Conservation (phyloP, 345 rosid genomes). For the Mangifera indica region DNA sequence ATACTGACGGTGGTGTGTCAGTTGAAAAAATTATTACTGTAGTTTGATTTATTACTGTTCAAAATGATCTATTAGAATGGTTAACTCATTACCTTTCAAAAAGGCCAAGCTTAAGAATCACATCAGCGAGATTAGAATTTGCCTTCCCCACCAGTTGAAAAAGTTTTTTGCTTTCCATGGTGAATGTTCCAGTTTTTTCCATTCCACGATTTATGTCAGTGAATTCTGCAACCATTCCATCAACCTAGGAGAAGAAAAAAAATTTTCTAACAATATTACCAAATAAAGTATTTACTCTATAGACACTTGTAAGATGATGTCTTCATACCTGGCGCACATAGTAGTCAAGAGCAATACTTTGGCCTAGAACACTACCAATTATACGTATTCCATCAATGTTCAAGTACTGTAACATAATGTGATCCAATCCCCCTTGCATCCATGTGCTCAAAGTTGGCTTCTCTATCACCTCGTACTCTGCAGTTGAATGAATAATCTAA, state of each 20-base stretch:
- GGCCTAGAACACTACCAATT: conserved; percentile 95
- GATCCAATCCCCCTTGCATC: conserved; percentile 93
- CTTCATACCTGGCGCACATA: conserved; percentile 87
- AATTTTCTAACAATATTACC: neutral
- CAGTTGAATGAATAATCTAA: too few species aligned
- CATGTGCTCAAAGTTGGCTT: conserved; percentile 65
- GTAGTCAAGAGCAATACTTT: conserved; percentile 94
- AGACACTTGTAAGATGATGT: neutral
- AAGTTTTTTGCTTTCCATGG: conserved; percentile 91
- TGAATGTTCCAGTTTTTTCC: conserved; percentile 94
- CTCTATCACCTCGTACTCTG: conserved; percentile 94
- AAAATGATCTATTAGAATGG: too few species aligned
- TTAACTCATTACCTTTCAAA: conserved; percentile 91
- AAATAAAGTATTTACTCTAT: neutral
- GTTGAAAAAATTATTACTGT: too few species aligned
- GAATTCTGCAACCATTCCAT: conserved; percentile 95
- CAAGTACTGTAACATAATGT: conserved; percentile 83
- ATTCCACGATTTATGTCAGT: conserved; percentile 93
- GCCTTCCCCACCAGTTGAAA: conserved; percentile 97
- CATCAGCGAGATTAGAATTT: conserved; percentile 91
- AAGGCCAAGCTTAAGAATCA: conserved; percentile 91
- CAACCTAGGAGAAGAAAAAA: conserved; percentile 63
- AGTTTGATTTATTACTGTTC: too few species aligned
- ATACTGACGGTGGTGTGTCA: too few species aligned
- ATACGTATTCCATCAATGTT: conserved; percentile 86